Evolutionary conservation across 805 yeast genomes (phyloP), one percentile per base, ranked within the genome.

Genomic region (Candida broadrunensis): DNA sequence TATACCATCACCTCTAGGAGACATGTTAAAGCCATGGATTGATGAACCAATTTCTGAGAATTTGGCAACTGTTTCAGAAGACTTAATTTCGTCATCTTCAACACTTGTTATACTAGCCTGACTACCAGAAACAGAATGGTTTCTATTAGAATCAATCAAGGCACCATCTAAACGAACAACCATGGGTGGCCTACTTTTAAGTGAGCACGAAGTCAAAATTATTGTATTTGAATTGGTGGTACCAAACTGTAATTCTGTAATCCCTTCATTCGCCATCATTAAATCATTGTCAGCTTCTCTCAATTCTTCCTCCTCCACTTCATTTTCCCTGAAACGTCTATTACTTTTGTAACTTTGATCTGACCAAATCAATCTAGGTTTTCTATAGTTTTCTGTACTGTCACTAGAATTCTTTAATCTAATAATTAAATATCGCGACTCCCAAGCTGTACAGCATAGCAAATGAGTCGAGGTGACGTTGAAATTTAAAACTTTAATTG

Each of bases 1-100:
- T 21, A 88, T 72, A 0, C 93, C 83, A 55, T 89, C 95, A 23
- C 93, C 90, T 17, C 96, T 68, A 1, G 97, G 96, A 2, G 95
- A 85, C 1, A 86, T 73, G 17, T 83, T 81, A 42, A 83, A 78
- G 34, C 73, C 71, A 57, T 90, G 95, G 42, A 89, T 85, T 5
- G 79, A 70, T 2, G 85, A 77, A 0, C 98, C 97, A 13, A 90
- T 75, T 52, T 90, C 95, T 41, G 84, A 86, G 13, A 89, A 66
- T 48, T 82, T 75, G 55, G 82, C 61, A 11, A 67, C 38, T 8
- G 58, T 46, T 37, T 64, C 70, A 2, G 65, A 52, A 17, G 64
- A 56, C 30, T 54, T 59, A 16, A 63, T 56, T 21, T 55, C 58
- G 15, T 49, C 54, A 13, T 47, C 55, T n/a, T 49, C 55, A 12